Evolutionary conservation across 179 eudicot genomes (phyloP), one percentile per base, ranked within the genome.

Genomic region (Camellia oleifera): DNA sequence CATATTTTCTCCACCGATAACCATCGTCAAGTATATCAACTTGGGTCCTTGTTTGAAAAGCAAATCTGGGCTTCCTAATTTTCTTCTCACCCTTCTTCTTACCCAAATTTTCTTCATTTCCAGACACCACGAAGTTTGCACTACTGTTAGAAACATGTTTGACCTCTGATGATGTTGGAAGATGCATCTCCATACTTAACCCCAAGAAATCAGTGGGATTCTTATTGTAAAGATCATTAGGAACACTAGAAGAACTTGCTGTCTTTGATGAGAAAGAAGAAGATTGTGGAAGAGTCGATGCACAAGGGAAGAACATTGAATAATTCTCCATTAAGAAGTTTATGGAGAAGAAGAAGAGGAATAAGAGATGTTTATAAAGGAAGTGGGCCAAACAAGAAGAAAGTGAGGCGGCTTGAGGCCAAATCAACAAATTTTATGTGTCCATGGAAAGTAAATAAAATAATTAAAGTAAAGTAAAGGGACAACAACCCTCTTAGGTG

Each of bases 1-100:
- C 94, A 52, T 91, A 91, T 82, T 91, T 91, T 70, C 94, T 88
- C 94, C 94, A 91, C 4, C 94, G 86, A 58, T 91, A 91, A 23
- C 94, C 94, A 78, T 91, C 94, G 18, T 91, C 94, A 12, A 91
- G 87, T 75, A 88, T 84, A 80, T 91, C 92, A 53, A 86, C 90
- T 6, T 85, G 84, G n/a, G 91, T 86, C 78, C 88, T 89, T 14
- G 91, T 91, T 81, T 91, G 94, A 70, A 91, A 89, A 15, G 92
- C 90, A 15, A 58, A 88, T 69, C 85, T 86, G 44, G 82, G 87
- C 72, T 79, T 85, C 81, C 78, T 83, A 13, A 72, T 7, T 72
- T 87, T 89, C 84, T 87, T 86, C 53, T 68, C 72, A 5, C 65
- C 73, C 63, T 73, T 74, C 78, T 74, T 80, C 69, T 72, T 58